phyloP scores from a whole-genome alignment of 2,329 filamentous ascomycete genomes.

The Nothopassalora personata region DNA sequence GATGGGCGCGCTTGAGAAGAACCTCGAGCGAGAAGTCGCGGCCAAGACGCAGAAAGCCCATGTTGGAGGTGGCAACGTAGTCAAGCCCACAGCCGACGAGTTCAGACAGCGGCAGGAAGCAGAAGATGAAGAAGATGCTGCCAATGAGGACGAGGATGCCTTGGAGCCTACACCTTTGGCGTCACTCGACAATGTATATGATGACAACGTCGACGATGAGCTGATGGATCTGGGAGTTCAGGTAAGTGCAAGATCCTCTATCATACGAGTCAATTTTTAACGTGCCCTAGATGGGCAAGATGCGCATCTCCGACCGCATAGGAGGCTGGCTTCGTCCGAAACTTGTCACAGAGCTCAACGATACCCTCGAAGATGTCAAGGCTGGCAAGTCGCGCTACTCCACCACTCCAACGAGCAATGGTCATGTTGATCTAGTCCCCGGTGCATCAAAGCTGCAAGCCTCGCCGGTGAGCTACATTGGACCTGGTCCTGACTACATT shows the following conservation, averaged over 20 bases:
- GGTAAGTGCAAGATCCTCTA: background rate
- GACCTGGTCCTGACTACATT: constrained; percentile 61
- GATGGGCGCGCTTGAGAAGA: constrained; percentile 65
- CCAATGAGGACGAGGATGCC: constrained; percentile 51
- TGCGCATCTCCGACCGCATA: constrained; percentile 68
- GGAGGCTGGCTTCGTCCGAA: constrained; percentile 67
- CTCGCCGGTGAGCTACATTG: constrained; percentile 48
- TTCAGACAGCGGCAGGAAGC: constrained; percentile 46
- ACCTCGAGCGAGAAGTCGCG: constrained; percentile 63
- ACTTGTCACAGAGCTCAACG: constrained; percentile 61
- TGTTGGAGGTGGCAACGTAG: constrained; percentile 23
- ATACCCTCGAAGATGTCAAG: constrained; percentile 30
- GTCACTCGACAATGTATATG: constrained; percentile 62
- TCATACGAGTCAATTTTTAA: constrained; percentile 53
- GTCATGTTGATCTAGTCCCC: constrained; percentile 20
- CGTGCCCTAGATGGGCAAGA: constrained; percentile 64
- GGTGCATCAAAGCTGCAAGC: constrained; percentile 21
- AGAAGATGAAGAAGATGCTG: constrained; percentile 51
- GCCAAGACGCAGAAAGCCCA: constrained; percentile 33
- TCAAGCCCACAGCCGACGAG: constrained; percentile 11
- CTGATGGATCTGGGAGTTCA: constrained; percentile 66
- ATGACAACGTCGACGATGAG: constrained; percentile 60
- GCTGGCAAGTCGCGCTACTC: constrained; percentile 23
- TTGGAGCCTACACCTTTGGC: constrained; percentile 60
- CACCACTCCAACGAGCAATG: constrained; percentile 8